Conservation (phyloP, 495 filamentous ascomycete species). For the Neurospora pannonica region DNA sequence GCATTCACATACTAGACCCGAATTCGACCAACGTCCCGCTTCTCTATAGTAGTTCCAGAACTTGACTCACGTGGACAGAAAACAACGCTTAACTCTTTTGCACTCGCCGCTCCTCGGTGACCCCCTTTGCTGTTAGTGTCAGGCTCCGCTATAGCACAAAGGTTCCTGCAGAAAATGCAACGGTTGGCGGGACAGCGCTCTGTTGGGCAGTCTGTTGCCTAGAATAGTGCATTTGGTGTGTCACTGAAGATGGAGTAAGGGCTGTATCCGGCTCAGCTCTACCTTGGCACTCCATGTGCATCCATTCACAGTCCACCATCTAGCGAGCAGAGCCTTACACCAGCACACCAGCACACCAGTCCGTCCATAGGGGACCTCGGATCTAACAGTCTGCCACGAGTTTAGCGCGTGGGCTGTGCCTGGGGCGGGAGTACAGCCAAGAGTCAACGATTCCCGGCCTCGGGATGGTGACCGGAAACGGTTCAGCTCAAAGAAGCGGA, state of each 20-base stretch:
- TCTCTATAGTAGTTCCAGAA: neutral
- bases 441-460: neutral
- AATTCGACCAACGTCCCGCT: neutral
- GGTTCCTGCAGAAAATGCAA: neutral
- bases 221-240: neutral
- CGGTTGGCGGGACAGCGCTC: neutral
- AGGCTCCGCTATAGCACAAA: neutral
- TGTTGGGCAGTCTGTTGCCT: neutral
- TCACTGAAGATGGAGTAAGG: neutral
- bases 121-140: neutral
- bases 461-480: neutral
- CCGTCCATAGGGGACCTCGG: neutral
- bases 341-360: neutral
- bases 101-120: neutral
- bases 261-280: neutral
- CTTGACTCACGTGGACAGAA: neutral
- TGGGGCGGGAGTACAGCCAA: neutral
- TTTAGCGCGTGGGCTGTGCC: neutral
- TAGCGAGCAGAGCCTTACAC: neutral
- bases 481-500: neutral
- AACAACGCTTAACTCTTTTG: neutral
- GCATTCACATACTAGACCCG: neutral
- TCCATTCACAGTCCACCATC: neutral
- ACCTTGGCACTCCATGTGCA: neutral
- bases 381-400: neutral